Evolutionary conservation across 202 grass and related monocot species (phyloP).

Genomic region (Carex arenaria): DNA sequence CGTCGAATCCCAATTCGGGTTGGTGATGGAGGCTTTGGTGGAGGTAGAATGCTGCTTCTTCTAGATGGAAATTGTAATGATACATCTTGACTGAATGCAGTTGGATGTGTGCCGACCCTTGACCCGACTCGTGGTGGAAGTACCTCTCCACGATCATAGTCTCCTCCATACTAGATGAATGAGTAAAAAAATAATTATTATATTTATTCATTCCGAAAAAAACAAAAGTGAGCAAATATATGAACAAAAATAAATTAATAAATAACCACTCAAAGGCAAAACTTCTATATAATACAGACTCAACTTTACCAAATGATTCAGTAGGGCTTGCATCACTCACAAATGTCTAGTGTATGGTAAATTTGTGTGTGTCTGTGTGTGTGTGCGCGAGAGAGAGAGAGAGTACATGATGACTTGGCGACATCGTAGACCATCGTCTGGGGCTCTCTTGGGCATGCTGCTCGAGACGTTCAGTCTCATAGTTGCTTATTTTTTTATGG

Average conservation of each 20-base stretch:
- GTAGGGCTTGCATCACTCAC: background rate
- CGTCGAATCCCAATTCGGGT: slow-evolving; percentile 17
- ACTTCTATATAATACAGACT: background rate
- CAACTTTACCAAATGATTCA: background rate
- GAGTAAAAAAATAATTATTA: slow-evolving; percentile 9
- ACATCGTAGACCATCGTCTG: slow-evolving; percentile 28
- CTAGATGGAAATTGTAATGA: slow-evolving; percentile 35
- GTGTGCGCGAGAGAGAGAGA: background rate
- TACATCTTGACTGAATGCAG: slow-evolving; percentile 23
- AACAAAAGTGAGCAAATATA: background rate
- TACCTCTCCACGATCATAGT: slow-evolving; percentile 47
- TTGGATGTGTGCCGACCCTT: slow-evolving; percentile 18
- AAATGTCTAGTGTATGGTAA: background rate
- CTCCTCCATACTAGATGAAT: slow-evolving; percentile 35
- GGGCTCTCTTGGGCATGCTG: slow-evolving; percentile 34
- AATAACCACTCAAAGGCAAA: background rate
- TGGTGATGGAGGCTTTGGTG: slow-evolving; percentile 10
- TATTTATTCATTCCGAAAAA: background rate
- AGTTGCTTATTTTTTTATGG: slow-evolving; percentile 27
- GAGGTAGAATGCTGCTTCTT: slow-evolving; percentile 31
- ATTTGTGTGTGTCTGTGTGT: background rate
- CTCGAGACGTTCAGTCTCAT: slow-evolving; percentile 42
- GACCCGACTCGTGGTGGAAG: slow-evolving; percentile 28
- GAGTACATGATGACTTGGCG: slow-evolving; percentile 50
- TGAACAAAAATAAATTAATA: background rate